A percentile compares a stretch with the other conserved stretches of the same genome.
phyloP scores from a whole-genome alignment of 306 rosid genomes.

The Prinsepia uniflora region DNA sequence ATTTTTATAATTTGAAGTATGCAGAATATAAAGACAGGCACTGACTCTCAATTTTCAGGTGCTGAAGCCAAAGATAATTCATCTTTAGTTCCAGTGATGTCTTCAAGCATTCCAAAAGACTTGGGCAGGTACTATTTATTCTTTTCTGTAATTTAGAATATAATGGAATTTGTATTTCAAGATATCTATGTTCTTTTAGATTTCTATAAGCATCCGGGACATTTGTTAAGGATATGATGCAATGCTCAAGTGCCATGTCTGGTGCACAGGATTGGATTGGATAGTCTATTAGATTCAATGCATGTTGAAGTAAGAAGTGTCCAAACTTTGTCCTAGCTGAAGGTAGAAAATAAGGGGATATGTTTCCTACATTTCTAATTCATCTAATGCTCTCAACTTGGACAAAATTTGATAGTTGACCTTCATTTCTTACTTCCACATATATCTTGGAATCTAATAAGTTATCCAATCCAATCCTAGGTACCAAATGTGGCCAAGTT shows the following conservation, averaged over 20 bases:
- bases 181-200: background rate
- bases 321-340: too few species aligned
- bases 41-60: constrained; percentile 48
- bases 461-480: too few species aligned
- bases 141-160: background rate
- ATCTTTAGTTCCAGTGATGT: constrained; percentile 43
- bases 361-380: too few species aligned
- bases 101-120: constrained; percentile 66
- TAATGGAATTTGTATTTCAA: background rate
- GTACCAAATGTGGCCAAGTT: too few species aligned
- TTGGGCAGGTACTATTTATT: constrained; percentile 49
- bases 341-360: too few species aligned
- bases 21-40: constrained; percentile 20
- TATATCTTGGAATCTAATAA: too few species aligned
- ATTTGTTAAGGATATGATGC: background rate
- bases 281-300: too few species aligned
- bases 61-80: constrained; percentile 62
- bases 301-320: too few species aligned
- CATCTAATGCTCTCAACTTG: too few species aligned
- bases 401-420: too few species aligned
- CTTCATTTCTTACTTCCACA: too few species aligned
- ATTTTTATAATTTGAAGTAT: constrained; percentile 13
- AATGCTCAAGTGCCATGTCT: background rate
- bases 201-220: background rate
- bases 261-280: too few species aligned